Conservation (phyloP, 2,329 filamentous ascomycete species). For the Trichophyton simii region DNA sequence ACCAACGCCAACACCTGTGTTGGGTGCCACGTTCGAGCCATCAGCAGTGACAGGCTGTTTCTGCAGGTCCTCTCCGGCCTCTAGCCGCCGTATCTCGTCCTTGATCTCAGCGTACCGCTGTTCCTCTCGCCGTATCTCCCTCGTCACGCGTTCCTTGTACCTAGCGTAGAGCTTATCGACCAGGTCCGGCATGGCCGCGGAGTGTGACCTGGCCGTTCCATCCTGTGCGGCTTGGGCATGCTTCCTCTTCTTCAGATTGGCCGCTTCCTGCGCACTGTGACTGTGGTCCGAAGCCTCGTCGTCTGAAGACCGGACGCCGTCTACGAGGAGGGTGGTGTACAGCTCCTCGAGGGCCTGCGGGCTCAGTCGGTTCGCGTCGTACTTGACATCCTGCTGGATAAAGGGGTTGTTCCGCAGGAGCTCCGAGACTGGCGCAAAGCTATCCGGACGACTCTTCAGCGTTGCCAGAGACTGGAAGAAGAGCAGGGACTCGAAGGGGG, state of each 20-base stretch:
- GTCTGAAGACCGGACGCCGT: conserved; percentile 1
- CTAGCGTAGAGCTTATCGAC: conserved; percentile 61
- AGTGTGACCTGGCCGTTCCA: conserved; percentile 53
- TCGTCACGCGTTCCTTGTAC: conserved; percentile 59
- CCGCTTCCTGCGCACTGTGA: conserved; percentile 29
- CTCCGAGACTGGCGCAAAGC: conserved; percentile 61
- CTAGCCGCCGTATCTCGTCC: conserved; percentile 55
- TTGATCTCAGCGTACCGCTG: conserved; percentile 50
- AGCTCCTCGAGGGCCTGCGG: conserved; percentile 67
- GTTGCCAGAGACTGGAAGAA: conserved; percentile 67
- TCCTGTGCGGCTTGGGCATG: conserved; percentile 53
- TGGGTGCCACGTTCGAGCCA: not conserved
- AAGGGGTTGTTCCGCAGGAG: conserved; percentile 61
- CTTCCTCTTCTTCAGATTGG: conserved; percentile 60
- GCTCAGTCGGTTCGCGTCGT: conserved; percentile 60
- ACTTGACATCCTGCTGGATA: conserved; percentile 56
- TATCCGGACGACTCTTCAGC: conserved; percentile 51
- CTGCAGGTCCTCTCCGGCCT: conserved; percentile 30
- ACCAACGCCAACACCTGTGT: not conserved
- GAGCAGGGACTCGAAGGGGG: conserved; percentile 72
- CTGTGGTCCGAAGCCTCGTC: conserved; percentile 1
- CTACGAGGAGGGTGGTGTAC: conserved; percentile 59
- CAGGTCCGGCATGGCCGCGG: conserved; percentile 56
- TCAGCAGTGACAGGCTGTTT: not conserved
- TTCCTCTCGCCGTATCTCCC: conserved; percentile 63